Evolutionary conservation across 106 monocot genomes (phyloP).

Genomic region (Allium cepa): DNA sequence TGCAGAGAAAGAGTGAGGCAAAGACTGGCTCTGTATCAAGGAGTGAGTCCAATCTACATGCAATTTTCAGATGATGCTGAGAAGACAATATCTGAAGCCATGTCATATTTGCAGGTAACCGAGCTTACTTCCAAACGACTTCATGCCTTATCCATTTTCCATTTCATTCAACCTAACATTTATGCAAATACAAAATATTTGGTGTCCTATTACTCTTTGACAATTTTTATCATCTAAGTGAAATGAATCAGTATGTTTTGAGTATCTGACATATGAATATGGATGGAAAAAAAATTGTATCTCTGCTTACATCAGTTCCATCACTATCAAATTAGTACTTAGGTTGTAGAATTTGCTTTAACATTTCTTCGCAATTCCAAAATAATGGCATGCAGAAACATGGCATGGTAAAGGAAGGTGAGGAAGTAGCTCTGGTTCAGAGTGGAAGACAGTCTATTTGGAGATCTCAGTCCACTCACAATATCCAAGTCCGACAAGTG

Average conservation of each 20-base stretch:
- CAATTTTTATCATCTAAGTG: too few relatives aligned
- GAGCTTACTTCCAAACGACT: neutral
- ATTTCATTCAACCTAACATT: too few relatives aligned
- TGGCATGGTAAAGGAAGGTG: conserved; percentile 91
- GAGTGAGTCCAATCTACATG: conserved; percentile 77
- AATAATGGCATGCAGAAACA: conserved; percentile 46
- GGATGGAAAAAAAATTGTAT: too few relatives aligned
- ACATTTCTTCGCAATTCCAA: too few relatives aligned
- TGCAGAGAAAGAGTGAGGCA: conserved; percentile 95
- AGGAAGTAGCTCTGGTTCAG: conserved; percentile 95
- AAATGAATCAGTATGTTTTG: too few relatives aligned
- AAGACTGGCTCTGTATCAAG: conserved; percentile 89
- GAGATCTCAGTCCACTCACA: conserved; percentile 93
- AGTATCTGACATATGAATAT: too few relatives aligned
- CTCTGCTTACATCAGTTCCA: too few relatives aligned
- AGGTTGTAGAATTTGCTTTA: too few relatives aligned
- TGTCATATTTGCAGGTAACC: conserved; percentile 70
- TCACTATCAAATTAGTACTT: too few relatives aligned
- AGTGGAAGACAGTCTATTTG: conserved; percentile 86
- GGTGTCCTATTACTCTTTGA: too few relatives aligned
- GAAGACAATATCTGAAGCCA: conserved; percentile 60
- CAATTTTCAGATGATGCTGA: conserved; percentile 83
- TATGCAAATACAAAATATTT: too few relatives aligned
- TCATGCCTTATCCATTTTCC: too few relatives aligned
- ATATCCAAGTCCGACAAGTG: conserved; percentile 83